Conservation (phyloP, 202 grass and related monocot species). For the Musa balbisiana region DNA sequence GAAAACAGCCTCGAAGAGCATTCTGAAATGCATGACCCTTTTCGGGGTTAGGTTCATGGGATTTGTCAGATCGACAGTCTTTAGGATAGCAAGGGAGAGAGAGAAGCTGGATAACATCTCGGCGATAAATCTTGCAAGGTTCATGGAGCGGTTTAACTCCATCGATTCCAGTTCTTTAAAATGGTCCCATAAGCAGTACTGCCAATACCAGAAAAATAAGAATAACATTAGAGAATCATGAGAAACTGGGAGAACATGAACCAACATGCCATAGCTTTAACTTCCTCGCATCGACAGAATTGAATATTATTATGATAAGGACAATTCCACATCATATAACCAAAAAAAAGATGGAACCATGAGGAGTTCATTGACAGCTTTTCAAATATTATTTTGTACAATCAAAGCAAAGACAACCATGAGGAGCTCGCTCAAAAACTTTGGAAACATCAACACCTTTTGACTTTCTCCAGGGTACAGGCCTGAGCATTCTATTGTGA, state of each 20-base stretch:
- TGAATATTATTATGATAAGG: too few species aligned
- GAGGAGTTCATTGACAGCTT: too few species aligned
- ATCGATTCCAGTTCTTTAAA: slow-evolving; percentile 80
- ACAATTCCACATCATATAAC: too few species aligned
- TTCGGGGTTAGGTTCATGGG: slow-evolving; percentile 45
- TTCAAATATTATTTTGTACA: too few species aligned
- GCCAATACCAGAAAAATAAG: slow-evolving; percentile 25
- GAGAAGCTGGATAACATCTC: slow-evolving; percentile 71
- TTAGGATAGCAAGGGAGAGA: slow-evolving; percentile 61
- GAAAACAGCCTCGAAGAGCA: slow-evolving; percentile 68
- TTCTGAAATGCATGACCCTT: slow-evolving; percentile 60
- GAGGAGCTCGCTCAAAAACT: too few species aligned
- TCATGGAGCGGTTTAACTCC: slow-evolving; percentile 65
- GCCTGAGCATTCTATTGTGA: too few species aligned
- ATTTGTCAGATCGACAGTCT: slow-evolving; percentile 60
- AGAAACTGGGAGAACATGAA: neutral
- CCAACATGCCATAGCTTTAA: neutral
- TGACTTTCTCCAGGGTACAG: too few species aligned
- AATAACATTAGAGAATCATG: neutral
- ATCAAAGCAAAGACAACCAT: too few species aligned
- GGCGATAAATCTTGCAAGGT: slow-evolving; percentile 62
- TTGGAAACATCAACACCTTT: too few species aligned
- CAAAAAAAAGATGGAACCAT: too few species aligned
- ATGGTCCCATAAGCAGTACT: slow-evolving; percentile 87
- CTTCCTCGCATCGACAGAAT: too few species aligned